Evolutionary conservation across 805 yeast genomes (phyloP).

Genomic region (Metschnikowia baotianmanensis): DNA sequence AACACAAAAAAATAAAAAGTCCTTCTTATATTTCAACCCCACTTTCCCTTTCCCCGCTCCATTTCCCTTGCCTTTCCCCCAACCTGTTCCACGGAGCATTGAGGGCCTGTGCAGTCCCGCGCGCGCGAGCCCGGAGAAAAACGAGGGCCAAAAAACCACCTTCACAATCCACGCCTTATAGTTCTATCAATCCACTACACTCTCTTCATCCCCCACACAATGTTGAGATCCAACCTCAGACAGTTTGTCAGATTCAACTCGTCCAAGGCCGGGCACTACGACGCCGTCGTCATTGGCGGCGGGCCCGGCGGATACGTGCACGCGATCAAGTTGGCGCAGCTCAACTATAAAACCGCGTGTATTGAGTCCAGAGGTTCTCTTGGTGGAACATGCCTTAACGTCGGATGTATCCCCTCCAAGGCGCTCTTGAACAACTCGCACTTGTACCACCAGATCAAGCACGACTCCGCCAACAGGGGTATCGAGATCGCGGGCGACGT

Average conservation of each 20-base stretch:
- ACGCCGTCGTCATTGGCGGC: slow-evolving; percentile 94
- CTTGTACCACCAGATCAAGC: slow-evolving; percentile 81
- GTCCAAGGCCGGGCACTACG: slow-evolving; percentile 60
- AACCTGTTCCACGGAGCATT: slow-evolving; percentile 8
- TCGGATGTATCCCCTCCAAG: slow-evolving; percentile 98
- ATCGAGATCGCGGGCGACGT: slow-evolving; percentile 79
- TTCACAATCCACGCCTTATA: not conserved
- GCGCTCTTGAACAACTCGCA: slow-evolving; percentile 94
- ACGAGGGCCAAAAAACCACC: slow-evolving; percentile 4
- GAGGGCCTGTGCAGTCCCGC: slow-evolving; percentile 12
- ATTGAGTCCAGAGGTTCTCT: slow-evolving; percentile 93
- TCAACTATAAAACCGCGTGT: slow-evolving; percentile 93
- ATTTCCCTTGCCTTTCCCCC: not conserved
- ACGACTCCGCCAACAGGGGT: slow-evolving; percentile 85
- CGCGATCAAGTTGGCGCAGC: slow-evolving; percentile 97
- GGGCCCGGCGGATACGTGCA: slow-evolving; percentile 99
- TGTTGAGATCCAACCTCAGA: slow-evolving; percentile 25
- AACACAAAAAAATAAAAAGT: too few species aligned
- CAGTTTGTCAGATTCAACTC: slow-evolving; percentile 43
- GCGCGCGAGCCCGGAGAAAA: slow-evolving; percentile 11
- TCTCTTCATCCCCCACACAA: too few species aligned
- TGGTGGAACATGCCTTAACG: slow-evolving; percentile 98
- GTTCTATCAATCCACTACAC: too few species aligned
- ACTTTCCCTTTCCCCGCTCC: not conserved
- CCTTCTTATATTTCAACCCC: not conserved